These are phyloP conservation scores for Leishmania tropica DNA, from an alignment of 208 protist species.

Conservation along the genomic window DNA sequence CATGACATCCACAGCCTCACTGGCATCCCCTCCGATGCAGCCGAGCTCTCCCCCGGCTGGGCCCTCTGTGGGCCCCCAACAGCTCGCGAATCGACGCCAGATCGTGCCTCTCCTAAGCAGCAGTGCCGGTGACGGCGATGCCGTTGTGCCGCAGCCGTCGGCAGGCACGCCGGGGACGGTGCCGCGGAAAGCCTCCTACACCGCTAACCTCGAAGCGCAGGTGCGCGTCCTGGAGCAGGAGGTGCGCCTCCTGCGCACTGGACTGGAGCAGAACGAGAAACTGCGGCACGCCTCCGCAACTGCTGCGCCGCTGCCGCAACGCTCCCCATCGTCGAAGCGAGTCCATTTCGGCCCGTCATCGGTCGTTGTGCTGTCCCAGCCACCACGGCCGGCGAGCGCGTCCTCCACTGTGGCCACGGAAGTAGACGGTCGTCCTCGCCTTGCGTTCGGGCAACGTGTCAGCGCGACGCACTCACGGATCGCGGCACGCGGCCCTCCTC, in stretches of 20 bases:
- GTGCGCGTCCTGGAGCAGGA: conserved; percentile 64
- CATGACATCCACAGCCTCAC: background rate
- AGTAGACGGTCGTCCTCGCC: conserved; percentile 9
- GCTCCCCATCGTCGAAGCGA: conserved; percentile 2
- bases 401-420: background rate
- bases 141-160: background rate
- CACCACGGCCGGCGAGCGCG: background rate
- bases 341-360: conserved; percentile 29
- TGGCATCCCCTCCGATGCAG: background rate
- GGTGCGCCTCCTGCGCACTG: conserved; percentile 47
- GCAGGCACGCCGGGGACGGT: background rate
- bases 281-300: conserved; percentile 2
- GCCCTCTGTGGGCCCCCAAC: background rate
- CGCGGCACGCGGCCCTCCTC: background rate
- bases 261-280: conserved; percentile 19
- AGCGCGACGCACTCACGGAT: conserved; percentile 16
- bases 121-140: background rate
- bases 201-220: conserved; percentile 53
- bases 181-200: conserved; percentile 9
- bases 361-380: background rate
- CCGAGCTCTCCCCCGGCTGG: background rate
- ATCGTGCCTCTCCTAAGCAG: conserved; percentile 3
- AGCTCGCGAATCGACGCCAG: background rate
- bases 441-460: conserved; percentile 41
- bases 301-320: background rate